Conservation (phyloP, 768 basidiomycete species). For the Suillus luteus region DNA sequence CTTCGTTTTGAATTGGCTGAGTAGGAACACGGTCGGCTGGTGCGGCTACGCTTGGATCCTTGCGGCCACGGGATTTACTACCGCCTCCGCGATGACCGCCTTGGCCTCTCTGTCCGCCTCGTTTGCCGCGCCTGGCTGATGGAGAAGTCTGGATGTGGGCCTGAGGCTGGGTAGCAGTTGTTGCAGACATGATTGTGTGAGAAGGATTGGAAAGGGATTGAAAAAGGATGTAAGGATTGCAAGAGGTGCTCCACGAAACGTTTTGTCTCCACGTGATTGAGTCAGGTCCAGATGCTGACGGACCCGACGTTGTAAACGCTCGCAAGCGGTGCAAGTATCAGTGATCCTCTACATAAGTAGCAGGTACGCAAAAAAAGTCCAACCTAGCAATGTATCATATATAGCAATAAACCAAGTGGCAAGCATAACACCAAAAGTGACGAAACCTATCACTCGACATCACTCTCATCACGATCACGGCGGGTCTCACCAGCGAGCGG, state of each 20-base stretch:
- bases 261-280: constrained; percentile 9
- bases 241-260: not conserved
- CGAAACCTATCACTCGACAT: constrained; percentile 22
- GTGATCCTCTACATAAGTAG: not conserved
- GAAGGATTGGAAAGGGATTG: not conserved
- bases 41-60: constrained; percentile 1
- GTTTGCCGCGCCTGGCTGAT: constrained; percentile 11
- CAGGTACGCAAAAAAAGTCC: constrained; percentile 4
- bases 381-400: not conserved
- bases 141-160: not conserved
- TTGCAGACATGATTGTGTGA: constrained; percentile 21
- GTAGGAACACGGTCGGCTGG: not conserved
- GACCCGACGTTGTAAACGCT: not conserved
- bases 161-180: constrained; percentile 21
- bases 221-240: not conserved
- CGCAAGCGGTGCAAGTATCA: not conserved
- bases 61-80: constrained; percentile 9
- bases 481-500: not conserved
- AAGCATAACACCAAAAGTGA: not conserved
- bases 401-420: not conserved
- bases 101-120: constrained; percentile 17
- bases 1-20: constrained; percentile 10
- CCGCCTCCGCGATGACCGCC: constrained; percentile 25
- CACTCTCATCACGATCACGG: constrained; percentile 20
- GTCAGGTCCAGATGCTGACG: not conserved